Conservation (phyloP, 2,329 filamentous ascomycete genomes). For the Hymenoscyphus scutula region DNA sequence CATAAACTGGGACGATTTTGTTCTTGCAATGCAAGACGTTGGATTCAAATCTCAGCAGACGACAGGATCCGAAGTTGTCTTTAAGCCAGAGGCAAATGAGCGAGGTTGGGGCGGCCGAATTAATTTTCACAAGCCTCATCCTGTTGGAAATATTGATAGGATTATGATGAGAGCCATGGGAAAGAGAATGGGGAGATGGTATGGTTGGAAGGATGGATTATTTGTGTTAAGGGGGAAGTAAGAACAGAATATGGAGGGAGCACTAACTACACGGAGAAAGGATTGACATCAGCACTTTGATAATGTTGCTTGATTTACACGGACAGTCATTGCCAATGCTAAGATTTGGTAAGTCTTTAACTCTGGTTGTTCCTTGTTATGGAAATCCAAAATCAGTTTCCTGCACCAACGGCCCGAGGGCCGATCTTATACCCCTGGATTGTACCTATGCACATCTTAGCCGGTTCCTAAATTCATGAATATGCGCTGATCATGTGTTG, state of each 20-base stretch:
- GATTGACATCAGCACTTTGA: background rate
- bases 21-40: constrained; percentile 10
- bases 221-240: constrained; percentile 8
- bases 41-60: constrained; percentile 7
- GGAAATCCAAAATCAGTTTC: no score
- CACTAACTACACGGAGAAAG: background rate
- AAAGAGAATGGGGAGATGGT: constrained; percentile 13
- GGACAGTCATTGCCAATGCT: background rate
- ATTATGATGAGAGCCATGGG: constrained; percentile 13
- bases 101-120: constrained; percentile 11
- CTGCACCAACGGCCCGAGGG: background rate
- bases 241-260: background rate
- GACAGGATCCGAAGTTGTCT: constrained; percentile 9
- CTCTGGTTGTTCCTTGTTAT: no score
- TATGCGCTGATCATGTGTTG: background rate
- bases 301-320: background rate
- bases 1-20: constrained; percentile 16
- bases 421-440: background rate
- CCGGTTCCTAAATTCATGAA: background rate
- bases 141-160: constrained; percentile 12
- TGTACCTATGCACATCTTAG: background rate
- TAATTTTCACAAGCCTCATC: constrained; percentile 12
- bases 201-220: constrained; percentile 10
- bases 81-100: constrained; percentile 8
- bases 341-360: no score